Base-by-base conservation (phyloP, 139 green algal genomes). In the Desmodesmus armatus region DNA sequence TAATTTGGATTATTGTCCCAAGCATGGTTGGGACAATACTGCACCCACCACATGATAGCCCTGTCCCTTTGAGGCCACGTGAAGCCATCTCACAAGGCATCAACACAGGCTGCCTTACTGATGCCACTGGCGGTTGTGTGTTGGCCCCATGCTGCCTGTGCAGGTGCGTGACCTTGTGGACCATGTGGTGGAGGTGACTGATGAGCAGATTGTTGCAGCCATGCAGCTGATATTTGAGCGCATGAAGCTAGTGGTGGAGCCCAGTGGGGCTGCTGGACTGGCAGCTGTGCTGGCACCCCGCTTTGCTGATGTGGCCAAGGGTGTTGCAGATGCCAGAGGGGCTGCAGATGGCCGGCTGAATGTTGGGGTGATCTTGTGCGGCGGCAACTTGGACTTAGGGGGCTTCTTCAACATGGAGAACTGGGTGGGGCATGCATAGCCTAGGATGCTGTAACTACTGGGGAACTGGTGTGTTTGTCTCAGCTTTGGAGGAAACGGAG, bases 221-320 rank as follows among this genome's bases (percentile, higher is more conserved):
- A 98, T 98, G 95, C 87, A 78, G 82, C 83, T 96, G 5, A 65
- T 91, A 7, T 95, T 91, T 67, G 92, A 98, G 82, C 79, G 92
- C 3, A 58, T 89, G 76, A 91, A 97, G 92, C 71, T 98, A 21
- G 95, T 96, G 4, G 95, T 98, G 55, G 95, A 98, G 92, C 95
- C 95, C 7, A 94, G 85, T 70, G 95, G 94, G 0, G 95, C 95
- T 0, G 93, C 91, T 15, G 93, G 92, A 0, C 86, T 98, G 44
- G 95, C 95, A 7, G 95, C 95, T 0, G 92, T 89, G 31, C 43
- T 96, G 74, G 87, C 87, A 13, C 69, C 37, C 0, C 35, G 72
- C 39, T 90, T 91, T 17, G 67, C 71, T 2, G 11, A 23, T 33
- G 4, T 27, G 29, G 60, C 78, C 29, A 21, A 40, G 4, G 21